Conservation (phyloP, 805 yeast genomes). For the Nematodospora valgi region DNA sequence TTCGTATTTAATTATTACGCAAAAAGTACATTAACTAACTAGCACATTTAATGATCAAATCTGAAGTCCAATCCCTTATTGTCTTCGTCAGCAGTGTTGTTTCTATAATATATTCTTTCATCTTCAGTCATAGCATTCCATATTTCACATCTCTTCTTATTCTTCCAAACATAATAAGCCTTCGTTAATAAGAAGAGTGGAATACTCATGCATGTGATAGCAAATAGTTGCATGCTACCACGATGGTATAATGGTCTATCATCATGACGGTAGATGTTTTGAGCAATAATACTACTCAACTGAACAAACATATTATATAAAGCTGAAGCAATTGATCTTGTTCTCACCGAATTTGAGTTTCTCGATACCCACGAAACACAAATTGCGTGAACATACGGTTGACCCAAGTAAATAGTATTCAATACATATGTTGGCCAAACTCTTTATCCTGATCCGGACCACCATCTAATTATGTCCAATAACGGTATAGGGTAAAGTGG, state of each 20-base stretch:
- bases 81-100: constrained; percentile 49
- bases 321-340: constrained; percentile 64
- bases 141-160: constrained; percentile 37
- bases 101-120: constrained; percentile 47
- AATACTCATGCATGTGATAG: constrained; percentile 29
- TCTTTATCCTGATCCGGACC: constrained; percentile 9
- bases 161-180: constrained; percentile 39
- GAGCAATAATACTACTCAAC: constrained; percentile 49
- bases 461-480: constrained; percentile 8
- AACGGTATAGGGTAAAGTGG: constrained; percentile 11
- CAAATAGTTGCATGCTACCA: constrained; percentile 49
- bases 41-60: constrained; percentile 23
- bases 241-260: constrained; percentile 59
- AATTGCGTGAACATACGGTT: constrained; percentile 26
- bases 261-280: constrained; percentile 53
- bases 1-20: too few species aligned
- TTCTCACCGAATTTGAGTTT: constrained; percentile 60
- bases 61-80: constrained; percentile 53
- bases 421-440: constrained; percentile 12
- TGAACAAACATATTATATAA: constrained; percentile 64
- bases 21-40: too few species aligned
- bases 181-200: constrained; percentile 27
- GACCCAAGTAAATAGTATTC: constrained; percentile 22
- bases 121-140: constrained; percentile 52
- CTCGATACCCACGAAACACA: constrained; percentile 51